Evolutionary conservation across 305 asterid genomes (phyloP).

Genomic region (Fraxinus greggii): DNA sequence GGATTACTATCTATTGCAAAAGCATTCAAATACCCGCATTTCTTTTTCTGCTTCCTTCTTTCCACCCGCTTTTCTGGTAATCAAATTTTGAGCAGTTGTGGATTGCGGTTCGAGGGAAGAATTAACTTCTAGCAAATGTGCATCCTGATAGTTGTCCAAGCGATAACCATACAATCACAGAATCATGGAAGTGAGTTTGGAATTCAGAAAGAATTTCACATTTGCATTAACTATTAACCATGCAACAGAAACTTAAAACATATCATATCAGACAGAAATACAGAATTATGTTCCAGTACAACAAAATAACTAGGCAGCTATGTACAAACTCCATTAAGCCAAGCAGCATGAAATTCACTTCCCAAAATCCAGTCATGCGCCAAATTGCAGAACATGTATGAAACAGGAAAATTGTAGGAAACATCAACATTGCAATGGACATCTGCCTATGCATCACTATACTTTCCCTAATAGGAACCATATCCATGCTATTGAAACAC

Average conservation of each 20-base stretch:
- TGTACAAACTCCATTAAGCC: neutral
- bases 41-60: conserved; percentile 74
- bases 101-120: conserved; percentile 65
- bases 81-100: conserved; percentile 52
- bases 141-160: conserved; percentile 58
- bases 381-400: neutral
- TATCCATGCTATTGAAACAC: neutral
- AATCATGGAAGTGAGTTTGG: neutral
- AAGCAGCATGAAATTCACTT: neutral
- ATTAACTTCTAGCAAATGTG: conserved; percentile 48
- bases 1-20: conserved; percentile 2
- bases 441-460: neutral
- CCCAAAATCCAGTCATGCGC: neutral
- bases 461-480: neutral
- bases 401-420: neutral
- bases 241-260: conserved; percentile 13
- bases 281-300: neutral
- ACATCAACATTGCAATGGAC: neutral
- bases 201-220: conserved; percentile 1
- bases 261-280: neutral
- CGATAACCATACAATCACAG: conserved; percentile 17
- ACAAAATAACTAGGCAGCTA: neutral
- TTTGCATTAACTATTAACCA: neutral
- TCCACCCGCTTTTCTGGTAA: conserved; percentile 95
- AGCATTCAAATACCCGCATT: conserved; percentile 60